A percentile compares a stretch with the other conserved stretches of the same genome.
phyloP scores from a whole-genome alignment of 139 green algal species.

The Chlorella sp. region DNA sequence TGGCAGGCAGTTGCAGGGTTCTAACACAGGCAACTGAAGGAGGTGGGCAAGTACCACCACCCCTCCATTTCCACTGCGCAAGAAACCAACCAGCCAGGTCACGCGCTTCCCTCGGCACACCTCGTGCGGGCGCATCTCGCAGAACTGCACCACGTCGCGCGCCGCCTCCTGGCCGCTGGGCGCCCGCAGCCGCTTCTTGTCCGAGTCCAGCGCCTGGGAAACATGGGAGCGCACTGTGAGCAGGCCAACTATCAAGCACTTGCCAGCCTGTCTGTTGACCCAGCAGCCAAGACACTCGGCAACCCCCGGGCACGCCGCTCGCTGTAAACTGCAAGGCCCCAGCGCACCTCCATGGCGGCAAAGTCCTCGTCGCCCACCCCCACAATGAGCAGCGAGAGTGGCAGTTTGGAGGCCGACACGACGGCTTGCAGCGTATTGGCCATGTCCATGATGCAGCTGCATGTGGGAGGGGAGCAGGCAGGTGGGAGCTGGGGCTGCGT shows the following conservation, averaged over 20 bases:
- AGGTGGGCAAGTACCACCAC: too few species aligned
- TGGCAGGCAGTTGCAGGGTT: too few species aligned
- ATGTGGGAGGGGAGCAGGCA: neutral
- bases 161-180: constrained; percentile 21
- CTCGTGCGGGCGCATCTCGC: constrained; percentile 6
- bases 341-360: constrained; percentile 42
- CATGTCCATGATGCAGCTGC: constrained; percentile 61
- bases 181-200: neutral
- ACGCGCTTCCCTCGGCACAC: too few species aligned
- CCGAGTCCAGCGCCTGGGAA: constrained; percentile 31
- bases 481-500: neutral
- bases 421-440: constrained; percentile 32
- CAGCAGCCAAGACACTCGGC: too few species aligned
- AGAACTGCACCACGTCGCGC: constrained; percentile 70
- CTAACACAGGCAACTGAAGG: too few species aligned
- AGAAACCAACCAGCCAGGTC: too few species aligned
- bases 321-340: too few species aligned
- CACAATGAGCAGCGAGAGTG: constrained; percentile 65
- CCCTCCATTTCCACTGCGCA: too few species aligned
- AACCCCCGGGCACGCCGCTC: too few species aligned
- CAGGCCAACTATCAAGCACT: too few species aligned
- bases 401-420: constrained; percentile 50
- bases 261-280: too few species aligned
- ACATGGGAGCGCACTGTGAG: too few species aligned
- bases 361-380: constrained; percentile 61